phyloP scores from a whole-genome alignment of 208 protist species.

The Wallacemonas sp. region DNA sequence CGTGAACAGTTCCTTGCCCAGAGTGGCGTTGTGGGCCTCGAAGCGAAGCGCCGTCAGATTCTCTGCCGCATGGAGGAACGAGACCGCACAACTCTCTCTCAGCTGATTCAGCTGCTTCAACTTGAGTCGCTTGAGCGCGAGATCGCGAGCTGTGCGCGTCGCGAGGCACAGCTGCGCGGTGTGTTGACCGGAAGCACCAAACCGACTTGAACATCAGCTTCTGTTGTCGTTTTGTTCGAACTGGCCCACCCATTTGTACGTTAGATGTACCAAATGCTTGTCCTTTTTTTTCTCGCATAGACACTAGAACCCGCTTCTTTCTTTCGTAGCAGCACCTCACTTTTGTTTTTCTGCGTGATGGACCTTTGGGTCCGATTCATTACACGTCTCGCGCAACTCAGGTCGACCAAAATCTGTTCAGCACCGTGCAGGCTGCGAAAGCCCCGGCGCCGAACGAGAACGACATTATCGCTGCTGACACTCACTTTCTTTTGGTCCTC shows the following conservation, averaged over 20 bases:
- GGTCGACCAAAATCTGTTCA: no score
- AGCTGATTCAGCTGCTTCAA: neutral
- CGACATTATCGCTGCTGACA: no score
- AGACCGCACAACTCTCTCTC: neutral
- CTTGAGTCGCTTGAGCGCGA: conserved; percentile 18
- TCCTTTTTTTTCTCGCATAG: conserved; percentile 2
- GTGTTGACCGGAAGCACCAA: neutral
- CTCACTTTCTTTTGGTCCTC: no score
- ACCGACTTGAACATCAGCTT: no score
- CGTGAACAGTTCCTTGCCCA: neutral
- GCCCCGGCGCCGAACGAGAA: no score
- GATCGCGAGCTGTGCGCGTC: conserved; percentile 9
- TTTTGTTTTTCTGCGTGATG: no score
- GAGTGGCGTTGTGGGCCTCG: conserved; percentile 4
- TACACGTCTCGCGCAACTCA: no score
- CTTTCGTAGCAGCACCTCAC: no score
- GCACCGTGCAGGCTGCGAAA: no score
- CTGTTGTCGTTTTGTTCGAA: conserved; percentile 1
- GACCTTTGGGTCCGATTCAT: no score
- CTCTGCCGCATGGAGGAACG: conserved; percentile 7
- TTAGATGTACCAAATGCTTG: neutral
- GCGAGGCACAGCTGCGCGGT: neutral
- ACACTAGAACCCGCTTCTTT: no score
- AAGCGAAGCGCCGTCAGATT: conserved; percentile 7
- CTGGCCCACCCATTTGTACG: no score